phyloP scores from a whole-genome alignment of 2,329 filamentous ascomycete species.

The Lecanicillium sp. region DNA sequence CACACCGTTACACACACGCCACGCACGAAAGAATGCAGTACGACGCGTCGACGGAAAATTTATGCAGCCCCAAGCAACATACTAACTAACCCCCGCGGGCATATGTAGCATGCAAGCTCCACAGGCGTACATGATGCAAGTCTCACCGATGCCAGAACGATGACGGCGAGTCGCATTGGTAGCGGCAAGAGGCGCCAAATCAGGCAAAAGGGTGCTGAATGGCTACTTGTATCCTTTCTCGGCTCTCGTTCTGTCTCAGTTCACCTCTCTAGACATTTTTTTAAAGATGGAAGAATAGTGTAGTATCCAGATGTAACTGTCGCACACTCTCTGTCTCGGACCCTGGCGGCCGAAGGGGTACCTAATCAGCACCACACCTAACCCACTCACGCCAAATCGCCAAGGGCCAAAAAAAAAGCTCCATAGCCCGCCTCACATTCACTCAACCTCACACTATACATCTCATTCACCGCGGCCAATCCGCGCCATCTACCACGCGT shows the following conservation, averaged over 20 bases:
- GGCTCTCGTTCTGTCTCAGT: neutral
- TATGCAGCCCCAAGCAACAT: neutral
- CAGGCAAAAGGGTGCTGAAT: too few relatives aligned
- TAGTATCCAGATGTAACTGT: too few relatives aligned
- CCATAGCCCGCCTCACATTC: neutral
- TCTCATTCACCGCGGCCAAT: too few relatives aligned
- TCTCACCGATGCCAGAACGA: constrained; percentile 9
- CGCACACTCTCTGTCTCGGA: constrained; percentile 1
- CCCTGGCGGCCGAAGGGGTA: constrained; percentile 1
- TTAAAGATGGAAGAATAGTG: neutral
- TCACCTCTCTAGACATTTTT: neutral
- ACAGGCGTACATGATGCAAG: neutral
- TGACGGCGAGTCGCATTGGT: too few relatives aligned
- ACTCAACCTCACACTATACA: neutral
- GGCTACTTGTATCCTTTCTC: too few relatives aligned
- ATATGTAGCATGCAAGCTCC: neutral
- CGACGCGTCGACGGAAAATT: neutral
- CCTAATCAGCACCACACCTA: constrained; percentile 3
- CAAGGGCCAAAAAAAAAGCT: constrained; percentile 4
- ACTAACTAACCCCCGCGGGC: too few relatives aligned
- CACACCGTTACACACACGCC: neutral
- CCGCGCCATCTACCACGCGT: too few relatives aligned
- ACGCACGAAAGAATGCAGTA: neutral
- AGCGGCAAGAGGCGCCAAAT: too few relatives aligned
- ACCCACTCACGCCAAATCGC: constrained; percentile 8